These are phyloP conservation scores for Aspergillus piperis DNA, from an alignment of 2,329 filamentous ascomycete genomes.

Conservation along the genomic window DNA sequence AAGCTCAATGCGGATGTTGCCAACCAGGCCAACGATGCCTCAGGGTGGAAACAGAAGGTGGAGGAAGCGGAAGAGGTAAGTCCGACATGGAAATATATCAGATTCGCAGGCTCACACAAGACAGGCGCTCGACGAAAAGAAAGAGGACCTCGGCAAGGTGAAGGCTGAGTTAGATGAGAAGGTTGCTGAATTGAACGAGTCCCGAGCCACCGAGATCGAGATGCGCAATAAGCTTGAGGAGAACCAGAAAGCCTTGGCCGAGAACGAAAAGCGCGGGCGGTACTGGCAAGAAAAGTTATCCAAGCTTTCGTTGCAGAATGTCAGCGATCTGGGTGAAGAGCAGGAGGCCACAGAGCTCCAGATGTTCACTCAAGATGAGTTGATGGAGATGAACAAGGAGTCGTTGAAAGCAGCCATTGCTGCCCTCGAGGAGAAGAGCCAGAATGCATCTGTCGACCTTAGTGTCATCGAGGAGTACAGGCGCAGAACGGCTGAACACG, in stretches of 20 bases:
- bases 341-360: conserved; percentile 59
- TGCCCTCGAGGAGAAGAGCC: conserved; percentile 70
- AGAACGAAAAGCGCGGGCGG: conserved; percentile 79
- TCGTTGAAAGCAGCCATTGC: conserved; percentile 66
- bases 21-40: conserved; percentile 73
- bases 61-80: conserved; percentile 74
- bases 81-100: neutral
- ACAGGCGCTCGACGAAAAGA: conserved; percentile 71
- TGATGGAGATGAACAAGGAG: conserved; percentile 64
- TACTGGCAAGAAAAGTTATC: conserved; percentile 90
- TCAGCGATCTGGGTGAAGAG: conserved; percentile 68
- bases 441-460: conserved; percentile 84
- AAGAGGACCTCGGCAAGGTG: conserved; percentile 73
- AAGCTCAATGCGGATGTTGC: conserved; percentile 76
- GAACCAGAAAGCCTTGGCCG: conserved; percentile 81
- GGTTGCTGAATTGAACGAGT: conserved; percentile 82
- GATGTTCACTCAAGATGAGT: conserved; percentile 72
- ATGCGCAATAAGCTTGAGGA: conserved; percentile 98
- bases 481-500: conserved; percentile 79
- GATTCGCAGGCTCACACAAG: conserved; percentile 22
- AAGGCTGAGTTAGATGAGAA: conserved; percentile 88
- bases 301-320: conserved; percentile 80
- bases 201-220: conserved; percentile 87
- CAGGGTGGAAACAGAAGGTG: conserved; percentile 69
- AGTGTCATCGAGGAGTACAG: conserved; percentile 87